Evolutionary conservation across 495 filamentous ascomycete genomes (phyloP).

Genomic region (Glutinoglossum americanum): DNA sequence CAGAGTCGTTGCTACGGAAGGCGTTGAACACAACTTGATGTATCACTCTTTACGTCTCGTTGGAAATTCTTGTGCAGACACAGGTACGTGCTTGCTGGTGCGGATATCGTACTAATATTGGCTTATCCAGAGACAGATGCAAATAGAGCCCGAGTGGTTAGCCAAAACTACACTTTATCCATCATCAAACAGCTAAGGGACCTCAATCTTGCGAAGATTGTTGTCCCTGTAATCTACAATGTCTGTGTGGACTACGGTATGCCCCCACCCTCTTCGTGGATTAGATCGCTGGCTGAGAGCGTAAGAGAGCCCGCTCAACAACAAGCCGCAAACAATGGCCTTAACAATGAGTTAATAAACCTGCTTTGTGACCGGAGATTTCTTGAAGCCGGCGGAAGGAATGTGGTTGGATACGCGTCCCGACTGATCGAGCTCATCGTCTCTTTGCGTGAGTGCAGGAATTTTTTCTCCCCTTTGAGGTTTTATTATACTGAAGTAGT

Average conservation of each 20-base stretch:
- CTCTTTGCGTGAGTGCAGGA: conserved; percentile 5
- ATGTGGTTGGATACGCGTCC: not conserved
- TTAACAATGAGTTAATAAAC: not conserved
- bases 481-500: conserved; percentile 9
- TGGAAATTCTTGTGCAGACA: conserved; percentile 69
- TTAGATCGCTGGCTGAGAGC: not conserved
- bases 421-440: conserved; percentile 3
- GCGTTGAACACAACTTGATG: conserved; percentile 16
- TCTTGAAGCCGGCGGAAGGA: not conserved
- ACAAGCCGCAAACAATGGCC: not conserved
- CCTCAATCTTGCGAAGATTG: conserved; percentile 28
- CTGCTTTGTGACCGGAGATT: not conserved
- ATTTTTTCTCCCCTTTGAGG: conserved; percentile 4
- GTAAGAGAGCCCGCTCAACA: conserved; percentile 6
- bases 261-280: not conserved
- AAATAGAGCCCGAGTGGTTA: conserved; percentile 45
- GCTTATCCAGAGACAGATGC: conserved; percentile 29
- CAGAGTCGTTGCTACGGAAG: conserved; percentile 23
- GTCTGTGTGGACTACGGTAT: conserved; percentile 56
- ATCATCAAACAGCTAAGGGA: conserved; percentile 31
- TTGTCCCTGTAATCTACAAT: conserved; percentile 50
- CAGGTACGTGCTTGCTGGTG: conserved; percentile 25
- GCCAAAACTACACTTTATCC: conserved; percentile 29
- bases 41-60: conserved; percentile 44
- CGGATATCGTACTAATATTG: not conserved